phyloP scores from a whole-genome alignment of 257 asterid species.

The Solanum arcanum region DNA sequence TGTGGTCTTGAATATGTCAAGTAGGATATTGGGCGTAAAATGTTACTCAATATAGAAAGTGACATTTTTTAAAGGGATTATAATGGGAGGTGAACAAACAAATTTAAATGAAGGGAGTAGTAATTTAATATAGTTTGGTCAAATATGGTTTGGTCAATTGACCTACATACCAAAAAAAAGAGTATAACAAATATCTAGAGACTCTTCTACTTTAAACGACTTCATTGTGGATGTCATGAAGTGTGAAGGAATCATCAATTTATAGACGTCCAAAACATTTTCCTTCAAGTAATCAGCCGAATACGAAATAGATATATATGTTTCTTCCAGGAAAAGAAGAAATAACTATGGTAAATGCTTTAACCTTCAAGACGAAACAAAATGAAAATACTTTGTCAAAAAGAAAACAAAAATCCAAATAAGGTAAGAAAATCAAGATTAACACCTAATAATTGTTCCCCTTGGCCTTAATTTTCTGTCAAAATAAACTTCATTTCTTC shows the following conservation, averaged over 20 bases:
- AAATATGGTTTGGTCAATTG: background rate
- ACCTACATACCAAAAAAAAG: background rate
- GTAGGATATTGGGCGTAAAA: background rate
- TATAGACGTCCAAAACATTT: background rate
- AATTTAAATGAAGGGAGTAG: background rate
- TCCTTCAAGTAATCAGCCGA: background rate
- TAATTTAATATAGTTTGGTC: background rate
- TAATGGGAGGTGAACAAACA: background rate
- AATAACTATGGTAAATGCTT: background rate
- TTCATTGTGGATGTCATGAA: background rate
- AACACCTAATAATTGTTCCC: background rate
- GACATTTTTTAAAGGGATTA: background rate
- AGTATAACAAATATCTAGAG: background rate
- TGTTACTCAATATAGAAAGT: background rate
- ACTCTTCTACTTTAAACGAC: background rate
- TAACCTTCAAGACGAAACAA: background rate
- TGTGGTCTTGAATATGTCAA: background rate
- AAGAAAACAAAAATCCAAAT: background rate
- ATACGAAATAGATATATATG: background rate
- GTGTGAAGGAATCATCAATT: background rate
- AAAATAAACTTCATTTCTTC: background rate
- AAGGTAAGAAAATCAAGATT: background rate
- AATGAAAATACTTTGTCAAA: background rate
- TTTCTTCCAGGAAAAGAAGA: background rate
- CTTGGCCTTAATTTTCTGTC: background rate